Evolutionary conservation across 2,329 filamentous ascomycete species (phyloP).

Genomic region (Kalmusia sp.): DNA sequence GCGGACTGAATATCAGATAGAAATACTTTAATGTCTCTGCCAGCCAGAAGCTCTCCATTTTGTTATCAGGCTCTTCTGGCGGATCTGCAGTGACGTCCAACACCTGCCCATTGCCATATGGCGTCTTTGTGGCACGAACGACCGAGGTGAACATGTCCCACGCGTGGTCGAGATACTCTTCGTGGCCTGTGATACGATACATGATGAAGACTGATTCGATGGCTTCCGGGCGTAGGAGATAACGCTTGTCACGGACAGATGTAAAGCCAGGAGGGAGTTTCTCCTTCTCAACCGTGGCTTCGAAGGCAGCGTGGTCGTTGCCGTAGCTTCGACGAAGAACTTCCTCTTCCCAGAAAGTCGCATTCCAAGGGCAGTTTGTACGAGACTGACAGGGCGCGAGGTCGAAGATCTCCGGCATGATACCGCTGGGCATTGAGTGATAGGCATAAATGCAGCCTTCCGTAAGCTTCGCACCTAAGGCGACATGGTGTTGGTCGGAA

Average conservation of each 20-base stretch:
- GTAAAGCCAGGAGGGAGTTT: slow-evolving; percentile 50
- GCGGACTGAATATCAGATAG: slow-evolving; percentile 55
- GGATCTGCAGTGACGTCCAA: slow-evolving; percentile 47
- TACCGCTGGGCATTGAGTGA: slow-evolving; percentile 60
- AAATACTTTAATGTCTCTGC: slow-evolving; percentile 61
- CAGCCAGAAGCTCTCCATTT: slow-evolving; percentile 56
- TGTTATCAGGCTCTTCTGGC: slow-evolving; percentile 35
- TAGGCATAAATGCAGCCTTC: slow-evolving; percentile 70
- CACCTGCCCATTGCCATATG: slow-evolving; percentile 53
- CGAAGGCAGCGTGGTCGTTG: slow-evolving; percentile 20
- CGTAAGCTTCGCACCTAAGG: slow-evolving; percentile 64
- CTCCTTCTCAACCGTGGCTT: slow-evolving; percentile 22
- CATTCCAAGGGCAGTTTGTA: slow-evolving; percentile 59
- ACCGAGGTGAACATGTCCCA: slow-evolving; percentile 59
- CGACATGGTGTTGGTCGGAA: slow-evolving; percentile 58
- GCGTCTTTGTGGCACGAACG: slow-evolving; percentile 47
- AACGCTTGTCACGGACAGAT: slow-evolving; percentile 49
- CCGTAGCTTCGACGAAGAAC: slow-evolving; percentile 31
- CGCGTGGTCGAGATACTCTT: slow-evolving; percentile 50
- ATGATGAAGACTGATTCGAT: slow-evolving; percentile 67
- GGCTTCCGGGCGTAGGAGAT: slow-evolving; percentile 61
- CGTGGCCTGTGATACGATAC: slow-evolving; percentile 65
- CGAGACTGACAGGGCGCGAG: slow-evolving; percentile 56
- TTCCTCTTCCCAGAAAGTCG: slow-evolving; percentile 56
- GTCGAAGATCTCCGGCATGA: slow-evolving; percentile 67